Evolutionary conservation across 2,329 filamentous ascomycete genomes (phyloP), one percentile per base, ranked within the genome.

Genomic region (Thielaviopsis populi): DNA sequence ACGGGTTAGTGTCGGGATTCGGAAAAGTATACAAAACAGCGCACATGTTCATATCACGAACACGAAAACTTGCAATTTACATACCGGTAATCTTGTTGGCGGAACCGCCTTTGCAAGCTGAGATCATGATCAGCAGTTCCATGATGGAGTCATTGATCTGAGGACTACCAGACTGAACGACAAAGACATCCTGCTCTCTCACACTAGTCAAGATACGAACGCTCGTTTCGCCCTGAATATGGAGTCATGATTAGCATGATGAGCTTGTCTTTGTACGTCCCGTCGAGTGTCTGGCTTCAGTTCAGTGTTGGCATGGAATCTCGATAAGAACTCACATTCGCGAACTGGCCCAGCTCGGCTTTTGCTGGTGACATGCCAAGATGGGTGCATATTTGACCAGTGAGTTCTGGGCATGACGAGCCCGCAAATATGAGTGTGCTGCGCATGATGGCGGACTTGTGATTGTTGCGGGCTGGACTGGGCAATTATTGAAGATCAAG

Each of bases 111-210:
- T 96, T 97, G 82, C 94, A 99, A 69, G 94, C 94, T 68, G 89
- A 94, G 71, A 97, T 96, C 89, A 99, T 95, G 75, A 99, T 97
- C 72, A 99, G 83, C 72, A 99, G 82, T 80, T 99, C 94, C 91
- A 99, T 96, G 73, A 99, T 91, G 71, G 90, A 95, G 77, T 99
- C 94, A 75, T 99, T 99, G 80, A 96, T 96, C 77, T 88, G 90
- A 72, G 85, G 82, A 76, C 94, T 96, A 68, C 94, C 94, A 67
- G 92, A 97, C 79, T 99, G 94, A 67, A 99, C 88, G 73, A 99
- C 92, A 75, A 97, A 99, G 70, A 99, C 92, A 81, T 99, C 92
- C 75, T 97, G 95, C 73, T 99, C 95, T 69, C 94, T 88, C 68
- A 99, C 91, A 74, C 83, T 86, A 58, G 82, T 85, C 72, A 86